phyloP scores from a whole-genome alignment of 2,329 filamentous ascomycete genomes.

The Lizonia empirigonia region DNA sequence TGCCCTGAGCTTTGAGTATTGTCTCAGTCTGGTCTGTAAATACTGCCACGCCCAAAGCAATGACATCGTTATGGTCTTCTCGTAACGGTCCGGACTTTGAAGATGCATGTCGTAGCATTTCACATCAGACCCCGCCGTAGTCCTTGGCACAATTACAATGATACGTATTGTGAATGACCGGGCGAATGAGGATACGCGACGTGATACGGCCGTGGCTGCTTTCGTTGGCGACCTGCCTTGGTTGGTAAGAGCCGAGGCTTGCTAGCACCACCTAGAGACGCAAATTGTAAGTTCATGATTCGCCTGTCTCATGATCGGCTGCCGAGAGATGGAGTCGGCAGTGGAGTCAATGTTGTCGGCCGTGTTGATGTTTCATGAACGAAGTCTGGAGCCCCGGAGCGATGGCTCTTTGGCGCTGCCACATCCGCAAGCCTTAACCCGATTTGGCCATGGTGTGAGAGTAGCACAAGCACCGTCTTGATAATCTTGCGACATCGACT shows the following conservation, averaged over 20 bases:
- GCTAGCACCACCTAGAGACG: not conserved
- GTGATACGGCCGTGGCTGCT: not conserved
- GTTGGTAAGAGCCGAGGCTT: conserved; percentile 3
- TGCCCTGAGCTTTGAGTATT: not conserved
- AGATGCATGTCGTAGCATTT: conserved; percentile 7
- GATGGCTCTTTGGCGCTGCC: conserved; percentile 10
- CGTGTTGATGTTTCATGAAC: conserved; percentile 4
- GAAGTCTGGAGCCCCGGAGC: conserved; percentile 12
- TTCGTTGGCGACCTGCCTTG: conserved; percentile 8
- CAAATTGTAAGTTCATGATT: not conserved
- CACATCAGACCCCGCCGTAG: not conserved
- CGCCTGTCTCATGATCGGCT: not conserved
- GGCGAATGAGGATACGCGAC: not conserved
- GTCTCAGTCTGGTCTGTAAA: not conserved
- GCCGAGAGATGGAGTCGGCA: conserved; percentile 1
- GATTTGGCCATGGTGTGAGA: not conserved
- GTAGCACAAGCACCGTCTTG: not conserved
- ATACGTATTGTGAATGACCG: conserved; percentile 5
- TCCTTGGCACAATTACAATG: conserved; percentile 16
- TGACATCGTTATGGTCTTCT: conserved; percentile 1
- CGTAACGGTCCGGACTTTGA: not conserved
- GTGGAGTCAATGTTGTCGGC: not conserved
- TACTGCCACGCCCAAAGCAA: not conserved
- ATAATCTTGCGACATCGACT: conserved; percentile 3
- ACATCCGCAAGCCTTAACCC: conserved; percentile 1